Conservation (phyloP, 2,329 filamentous ascomycete genomes). For the Cyphellophora attinorum region DNA sequence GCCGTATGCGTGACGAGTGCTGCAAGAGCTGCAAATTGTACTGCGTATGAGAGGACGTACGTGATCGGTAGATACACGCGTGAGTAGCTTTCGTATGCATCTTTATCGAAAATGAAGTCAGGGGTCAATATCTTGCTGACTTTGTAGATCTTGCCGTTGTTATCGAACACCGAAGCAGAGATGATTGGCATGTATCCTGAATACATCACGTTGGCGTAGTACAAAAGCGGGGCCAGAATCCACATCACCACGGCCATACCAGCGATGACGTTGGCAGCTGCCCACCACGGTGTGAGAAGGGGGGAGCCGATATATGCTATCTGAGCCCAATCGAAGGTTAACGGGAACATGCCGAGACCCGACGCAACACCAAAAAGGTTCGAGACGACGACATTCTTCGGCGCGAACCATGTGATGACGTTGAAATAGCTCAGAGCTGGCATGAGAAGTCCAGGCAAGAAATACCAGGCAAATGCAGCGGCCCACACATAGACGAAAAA, state of each 20-base stretch:
- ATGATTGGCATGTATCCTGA: conserved; percentile 81
- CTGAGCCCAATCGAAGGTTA: conserved; percentile 89
- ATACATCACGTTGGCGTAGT: conserved; percentile 71
- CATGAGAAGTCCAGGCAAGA: conserved; percentile 71
- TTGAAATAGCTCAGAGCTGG: conserved; percentile 83
- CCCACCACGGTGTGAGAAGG: conserved; percentile 76
- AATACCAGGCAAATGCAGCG: conserved; percentile 70
- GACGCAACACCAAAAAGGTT: conserved; percentile 83
- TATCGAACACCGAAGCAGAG: conserved; percentile 77
- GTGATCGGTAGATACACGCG: conserved; percentile 78
- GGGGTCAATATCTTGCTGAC: conserved; percentile 69
- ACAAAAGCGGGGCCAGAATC: conserved; percentile 65
- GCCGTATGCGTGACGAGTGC: conserved; percentile 71
- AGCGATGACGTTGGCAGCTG: conserved; percentile 72
- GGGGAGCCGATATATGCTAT: conserved; percentile 81
- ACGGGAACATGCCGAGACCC: conserved; percentile 69
- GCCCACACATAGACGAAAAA: conserved; percentile 72
- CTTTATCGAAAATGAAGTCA: conserved; percentile 67
- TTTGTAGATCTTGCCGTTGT: conserved; percentile 69
- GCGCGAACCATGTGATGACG: conserved; percentile 79
- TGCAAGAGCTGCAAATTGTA: conserved; percentile 75
- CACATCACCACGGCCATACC: conserved; percentile 77
- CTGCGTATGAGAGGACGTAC: conserved; percentile 75
- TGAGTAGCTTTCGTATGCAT: conserved; percentile 71
- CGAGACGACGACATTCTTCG: conserved; percentile 73